Percentiles rank a stretch among this genome's conserved stretches.
phyloP scores from a whole-genome alignment of 1,284 basidiomycete species.

The Cryptococcus sp. region DNA sequence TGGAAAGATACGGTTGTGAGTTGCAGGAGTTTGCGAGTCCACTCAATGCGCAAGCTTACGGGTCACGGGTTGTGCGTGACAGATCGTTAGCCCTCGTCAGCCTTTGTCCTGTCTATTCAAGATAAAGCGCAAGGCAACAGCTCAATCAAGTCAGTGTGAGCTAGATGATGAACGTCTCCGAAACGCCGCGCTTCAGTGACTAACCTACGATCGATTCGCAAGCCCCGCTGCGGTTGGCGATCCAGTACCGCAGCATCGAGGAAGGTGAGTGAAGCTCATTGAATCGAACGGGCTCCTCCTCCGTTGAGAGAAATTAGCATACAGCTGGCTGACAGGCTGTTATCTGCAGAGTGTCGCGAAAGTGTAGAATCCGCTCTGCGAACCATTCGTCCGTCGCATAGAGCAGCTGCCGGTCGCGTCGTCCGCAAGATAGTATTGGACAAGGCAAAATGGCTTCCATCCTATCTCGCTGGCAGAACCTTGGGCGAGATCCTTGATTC shows the following conservation, averaged over 20 bases:
- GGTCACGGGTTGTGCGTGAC: background rate
- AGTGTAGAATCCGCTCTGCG: slow-evolving; percentile 4
- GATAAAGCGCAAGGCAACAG: slow-evolving; percentile 17
- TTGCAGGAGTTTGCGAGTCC: background rate
- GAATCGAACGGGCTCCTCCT: too few relatives aligned
- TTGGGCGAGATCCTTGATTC: slow-evolving; percentile 4
- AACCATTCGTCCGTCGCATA: background rate
- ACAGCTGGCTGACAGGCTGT: background rate
- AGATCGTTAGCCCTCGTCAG: slow-evolving; percentile 40
- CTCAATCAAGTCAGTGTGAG: background rate
- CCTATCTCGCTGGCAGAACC: slow-evolving; percentile 13
- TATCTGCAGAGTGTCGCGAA: slow-evolving; percentile 2
- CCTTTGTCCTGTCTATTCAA: slow-evolving; percentile 49
- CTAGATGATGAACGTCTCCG: background rate
- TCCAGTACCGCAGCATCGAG: slow-evolving; percentile 30
- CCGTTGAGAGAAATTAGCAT: too few relatives aligned
- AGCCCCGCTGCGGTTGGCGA: slow-evolving; percentile 20
- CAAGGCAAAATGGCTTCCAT: slow-evolving; percentile 14
- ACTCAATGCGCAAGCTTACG: background rate
- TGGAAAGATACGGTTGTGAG: slow-evolving; percentile 28
- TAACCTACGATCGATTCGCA: background rate
- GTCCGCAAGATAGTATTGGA: slow-evolving; percentile 3
- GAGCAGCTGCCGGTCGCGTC: background rate
- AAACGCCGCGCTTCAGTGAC: too few relatives aligned
- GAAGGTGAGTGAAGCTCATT: slow-evolving; percentile 39